These are phyloP conservation scores for Hypomyces perniciosus DNA, from an alignment of 2,329 filamentous ascomycete species.

Conservation along the genomic window DNA sequence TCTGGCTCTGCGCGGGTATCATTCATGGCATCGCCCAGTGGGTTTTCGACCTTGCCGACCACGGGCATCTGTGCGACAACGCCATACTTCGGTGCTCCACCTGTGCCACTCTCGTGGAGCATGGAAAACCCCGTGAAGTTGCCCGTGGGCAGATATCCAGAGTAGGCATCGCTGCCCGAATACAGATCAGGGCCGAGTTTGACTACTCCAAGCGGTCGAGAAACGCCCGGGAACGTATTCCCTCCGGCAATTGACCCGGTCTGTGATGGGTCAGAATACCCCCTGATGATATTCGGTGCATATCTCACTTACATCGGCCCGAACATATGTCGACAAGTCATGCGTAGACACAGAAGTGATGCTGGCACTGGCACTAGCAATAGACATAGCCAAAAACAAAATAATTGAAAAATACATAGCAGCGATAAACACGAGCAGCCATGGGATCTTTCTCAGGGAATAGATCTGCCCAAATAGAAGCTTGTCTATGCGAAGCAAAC, in stretches of 20 bases:
- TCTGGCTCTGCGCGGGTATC: conserved; percentile 47
- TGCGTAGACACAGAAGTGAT: neutral
- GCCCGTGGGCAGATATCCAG: conserved; percentile 45
- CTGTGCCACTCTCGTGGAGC: conserved; percentile 62
- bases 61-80: conserved; percentile 56
- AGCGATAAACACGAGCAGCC: neutral
- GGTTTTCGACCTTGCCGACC: conserved; percentile 44
- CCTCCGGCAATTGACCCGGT: conserved; percentile 40
- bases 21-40: conserved; percentile 49
- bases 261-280: conserved; percentile 21
- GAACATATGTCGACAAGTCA: conserved; percentile 29
- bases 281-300: neutral
- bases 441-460: neutral
- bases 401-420: conserved; percentile 9
- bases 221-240: conserved; percentile 47
- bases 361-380: neutral
- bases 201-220: conserved; percentile 41
- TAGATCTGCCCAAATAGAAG: neutral
- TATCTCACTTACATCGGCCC: conserved; percentile 27
- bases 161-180: conserved; percentile 45
- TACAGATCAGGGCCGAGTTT: conserved; percentile 46
- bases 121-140: conserved; percentile 55
- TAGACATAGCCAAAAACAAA: neutral
- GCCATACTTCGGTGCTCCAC: conserved; percentile 65
- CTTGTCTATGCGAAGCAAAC: neutral